A percentile compares a stretch with the other conserved stretches of the same genome.
Evolutionary conservation across 148 eudicot species (phyloP).

Genomic region (Fagopyrum esculentum): DNA sequence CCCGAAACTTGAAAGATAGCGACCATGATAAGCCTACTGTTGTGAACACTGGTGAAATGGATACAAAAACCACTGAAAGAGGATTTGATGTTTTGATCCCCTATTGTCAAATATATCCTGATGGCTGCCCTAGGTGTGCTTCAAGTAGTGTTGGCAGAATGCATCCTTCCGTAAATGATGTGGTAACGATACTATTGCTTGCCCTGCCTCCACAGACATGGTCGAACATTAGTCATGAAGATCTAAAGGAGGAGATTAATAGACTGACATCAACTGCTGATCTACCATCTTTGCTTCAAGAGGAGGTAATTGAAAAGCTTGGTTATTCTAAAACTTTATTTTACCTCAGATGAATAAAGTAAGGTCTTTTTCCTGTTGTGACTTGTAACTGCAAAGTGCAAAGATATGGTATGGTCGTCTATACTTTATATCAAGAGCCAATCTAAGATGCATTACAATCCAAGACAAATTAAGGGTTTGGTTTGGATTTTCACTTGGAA

Average conservation of each 20-base stretch:
- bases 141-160: slow-evolving; percentile 26
- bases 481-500: not conserved
- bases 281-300: slow-evolving; percentile 69
- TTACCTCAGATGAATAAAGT: not conserved
- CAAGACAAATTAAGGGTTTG: not conserved
- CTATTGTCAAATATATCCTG: slow-evolving; percentile 28
- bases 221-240: slow-evolving; percentile 52
- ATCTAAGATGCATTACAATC: too few relatives aligned
- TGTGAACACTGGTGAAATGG: slow-evolving; percentile 53
- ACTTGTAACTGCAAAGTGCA: not conserved
- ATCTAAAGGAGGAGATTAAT: slow-evolving; percentile 42
- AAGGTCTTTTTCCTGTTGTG: not conserved
- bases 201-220: slow-evolving; percentile 86
- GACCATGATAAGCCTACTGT: slow-evolving; percentile 48
- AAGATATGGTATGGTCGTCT: too few relatives aligned
- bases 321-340: not conserved
- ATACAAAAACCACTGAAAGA: slow-evolving; percentile 41
- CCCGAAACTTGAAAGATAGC: slow-evolving; percentile 41
- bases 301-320: slow-evolving; percentile 48
- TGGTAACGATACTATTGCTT: slow-evolving; percentile 69
- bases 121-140: slow-evolving; percentile 29
- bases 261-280: slow-evolving; percentile 43
- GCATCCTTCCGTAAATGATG: slow-evolving; percentile 65
- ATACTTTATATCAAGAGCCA: too few relatives aligned
- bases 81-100: slow-evolving; percentile 74